Base-by-base conservation (phyloP, 2,329 filamentous ascomycete species). In the Chalara sp. region DNA sequence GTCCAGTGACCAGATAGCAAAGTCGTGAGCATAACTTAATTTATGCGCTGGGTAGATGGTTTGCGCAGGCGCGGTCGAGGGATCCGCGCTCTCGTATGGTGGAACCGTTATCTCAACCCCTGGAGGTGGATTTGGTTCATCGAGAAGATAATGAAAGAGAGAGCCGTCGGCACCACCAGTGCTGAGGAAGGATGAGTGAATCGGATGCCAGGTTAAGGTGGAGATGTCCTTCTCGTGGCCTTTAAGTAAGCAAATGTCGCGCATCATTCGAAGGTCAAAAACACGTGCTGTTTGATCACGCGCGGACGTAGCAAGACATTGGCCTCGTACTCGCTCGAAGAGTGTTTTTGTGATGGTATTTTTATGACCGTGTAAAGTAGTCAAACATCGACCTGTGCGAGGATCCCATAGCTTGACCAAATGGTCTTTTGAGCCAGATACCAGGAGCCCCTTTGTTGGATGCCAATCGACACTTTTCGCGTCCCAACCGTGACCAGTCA, bases 381-480 rank as follows among this genome's bases (percentile, higher is more conserved):
- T 96, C 49, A 99, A 75, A 66, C 90, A 96, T 42, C 90, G 84
- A 35, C 87, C 85, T 5, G 86, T 92, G 50, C 93, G 81, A n/a
- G 93, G 93, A 67, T 99, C 93, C 93, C 93, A 99, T 42, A 99
- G 82, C 68, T 97, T 97, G 63, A 99, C 89, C 55, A 95, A 76
- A 68, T 99, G 92, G 64, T 99, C 93, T 71, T 99, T 99, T 8
- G 92, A 97, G 37, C 93, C 93, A 1, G 93, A 97, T 4, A 96
- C 92, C 32, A 99, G 78, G 5, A 99, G 72, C 1, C 93, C 93
- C 71, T 96, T 97, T 21, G 86, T 87, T 1, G 92, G 91, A 72
- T 99, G 93, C 93, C 93, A 99, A 66, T 99, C 92, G 51, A 95
- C 95, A 48, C 84, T 89, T 69, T 97, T 97, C 21, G 89, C 91